Percentiles rank a stretch among this genome's conserved stretches.
These are phyloP conservation scores for Tetradesmus lagerheimii DNA, from an alignment of 139 green algal species.

Conservation along the genomic window DNA sequence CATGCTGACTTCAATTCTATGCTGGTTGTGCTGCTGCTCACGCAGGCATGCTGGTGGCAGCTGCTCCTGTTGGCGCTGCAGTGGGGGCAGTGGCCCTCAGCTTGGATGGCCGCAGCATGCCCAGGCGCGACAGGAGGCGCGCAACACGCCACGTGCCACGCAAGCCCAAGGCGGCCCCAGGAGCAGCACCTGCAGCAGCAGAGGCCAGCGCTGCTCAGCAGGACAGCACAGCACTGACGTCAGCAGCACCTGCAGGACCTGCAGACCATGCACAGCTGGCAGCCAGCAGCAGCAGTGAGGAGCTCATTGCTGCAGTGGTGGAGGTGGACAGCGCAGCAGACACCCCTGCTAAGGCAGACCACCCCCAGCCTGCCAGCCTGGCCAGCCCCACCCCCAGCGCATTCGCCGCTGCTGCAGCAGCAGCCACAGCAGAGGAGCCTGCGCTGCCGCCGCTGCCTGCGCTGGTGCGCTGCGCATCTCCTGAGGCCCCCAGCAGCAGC, in stretches of 20 bases:
- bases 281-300: conserved; percentile 13
- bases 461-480: neutral
- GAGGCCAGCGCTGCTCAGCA: neutral
- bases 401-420: neutral
- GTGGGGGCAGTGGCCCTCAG: neutral
- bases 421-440: neutral
- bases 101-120: neutral
- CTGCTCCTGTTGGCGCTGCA: conserved; percentile 33
- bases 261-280: neutral
- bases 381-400: neutral
- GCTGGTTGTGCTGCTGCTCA: neutral
- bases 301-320: conserved; percentile 22
- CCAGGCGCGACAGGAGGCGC: conserved; percentile 31
- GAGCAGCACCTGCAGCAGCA: neutral
- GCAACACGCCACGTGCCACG: neutral
- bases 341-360: neutral
- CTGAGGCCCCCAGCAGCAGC: conserved; percentile 3
- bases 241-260: neutral
- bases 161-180: neutral
- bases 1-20: neutral
- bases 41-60: conserved; percentile 25
- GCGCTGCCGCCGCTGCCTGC: neutral
- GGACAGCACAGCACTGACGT: neutral
- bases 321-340: neutral
- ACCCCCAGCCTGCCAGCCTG: neutral